Evolutionary conservation across 352 stramenopile genomes (phyloP), one percentile per base, ranked within the genome.

Genomic region (Pythium brachiatum): DNA sequence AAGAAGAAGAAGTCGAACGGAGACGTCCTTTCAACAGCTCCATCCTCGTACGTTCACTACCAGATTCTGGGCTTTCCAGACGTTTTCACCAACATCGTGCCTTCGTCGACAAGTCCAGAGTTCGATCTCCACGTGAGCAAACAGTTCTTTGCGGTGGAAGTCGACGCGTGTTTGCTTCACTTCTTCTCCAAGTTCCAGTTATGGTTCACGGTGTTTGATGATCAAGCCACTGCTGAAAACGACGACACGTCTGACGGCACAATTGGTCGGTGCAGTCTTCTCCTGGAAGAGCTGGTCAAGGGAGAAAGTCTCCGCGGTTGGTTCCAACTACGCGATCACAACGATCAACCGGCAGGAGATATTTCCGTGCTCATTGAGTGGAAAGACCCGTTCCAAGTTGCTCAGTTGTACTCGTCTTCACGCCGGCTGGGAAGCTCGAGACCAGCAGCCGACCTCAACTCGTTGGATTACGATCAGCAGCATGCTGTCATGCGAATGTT

Each of bases 1-100:
- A 78, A 83, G 54, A 79, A 72, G 20, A 76, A 76, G 51, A 21
- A 53, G 9, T 62, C 48, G 4, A 64, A n/a, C 7, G 64, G 31
- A 7, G 21, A 59, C 31, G 0, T 20, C 1, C 32, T 79, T 43
- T 75, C 73, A 32, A 75, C 63, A 27, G 61, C 75, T 8, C 85
- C 80, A 15, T 92, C 78, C 11, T 73, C 90, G 1, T 97, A 97
- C 53, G 88, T 92, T 1, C 89, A 97, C 62, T 97, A 96, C 60
- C 90, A 97, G 64, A 68, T 97, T 7, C 72, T 97, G 1, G 85
- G 83, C 6, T 96, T 95, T 65, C 89, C 83, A 4, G 91, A 97
- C 44, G 70, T 82, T 48, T 97, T 97, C 61, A 96, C 90, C 3
- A 88, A 92, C 50, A 95, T 97, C 56, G 75, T 90, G 3, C 59